Percentiles rank a stretch among this genome's conserved stretches.
Evolutionary conservation across 768 basidiomycete genomes (phyloP).

Genomic region (Phanerochaete sordida): DNA sequence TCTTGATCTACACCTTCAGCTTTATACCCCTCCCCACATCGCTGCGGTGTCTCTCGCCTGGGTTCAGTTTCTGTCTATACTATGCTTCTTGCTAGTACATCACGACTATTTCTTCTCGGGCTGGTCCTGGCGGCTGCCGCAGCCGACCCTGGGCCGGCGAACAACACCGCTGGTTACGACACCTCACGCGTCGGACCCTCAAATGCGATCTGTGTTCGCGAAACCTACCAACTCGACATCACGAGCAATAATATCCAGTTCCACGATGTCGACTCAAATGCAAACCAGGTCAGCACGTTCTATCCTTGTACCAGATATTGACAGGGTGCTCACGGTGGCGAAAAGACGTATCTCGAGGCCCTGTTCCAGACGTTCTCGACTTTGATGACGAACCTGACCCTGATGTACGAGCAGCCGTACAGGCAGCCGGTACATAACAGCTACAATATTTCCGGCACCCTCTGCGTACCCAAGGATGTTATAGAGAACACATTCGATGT

Average conservation of each 20-base stretch:
- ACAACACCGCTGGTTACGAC: conserved; percentile 7
- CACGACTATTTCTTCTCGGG: too few relatives aligned
- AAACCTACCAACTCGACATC: conserved; percentile 10
- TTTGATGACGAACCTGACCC: conserved; percentile 5
- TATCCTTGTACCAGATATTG: too few relatives aligned
- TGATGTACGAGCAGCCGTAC: conserved; percentile 1
- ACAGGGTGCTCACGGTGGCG: not conserved
- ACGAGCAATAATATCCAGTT: conserved; percentile 14
- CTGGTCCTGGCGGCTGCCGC: too few relatives aligned
- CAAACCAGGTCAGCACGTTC: too few relatives aligned
- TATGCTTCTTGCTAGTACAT: too few relatives aligned
- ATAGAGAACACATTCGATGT: too few relatives aligned
- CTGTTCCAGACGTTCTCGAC: conserved; percentile 10
- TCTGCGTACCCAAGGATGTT: too few relatives aligned
- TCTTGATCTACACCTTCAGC: too few relatives aligned
- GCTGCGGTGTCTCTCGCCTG: too few relatives aligned
- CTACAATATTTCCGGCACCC: conserved; percentile 15
- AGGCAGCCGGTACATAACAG: conserved; percentile 8
- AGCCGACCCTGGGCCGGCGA: not conserved
- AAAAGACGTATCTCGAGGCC: conserved; percentile 7
- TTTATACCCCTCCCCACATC: too few relatives aligned
- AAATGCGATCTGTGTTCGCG: conserved; percentile 9
- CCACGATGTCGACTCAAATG: conserved; percentile 9
- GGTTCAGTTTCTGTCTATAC: too few relatives aligned
- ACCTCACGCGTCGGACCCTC: conserved; percentile 14